phyloP scores from a whole-genome alignment of 2,329 filamentous ascomycete genomes.

The Xylariaceae sp. region DNA sequence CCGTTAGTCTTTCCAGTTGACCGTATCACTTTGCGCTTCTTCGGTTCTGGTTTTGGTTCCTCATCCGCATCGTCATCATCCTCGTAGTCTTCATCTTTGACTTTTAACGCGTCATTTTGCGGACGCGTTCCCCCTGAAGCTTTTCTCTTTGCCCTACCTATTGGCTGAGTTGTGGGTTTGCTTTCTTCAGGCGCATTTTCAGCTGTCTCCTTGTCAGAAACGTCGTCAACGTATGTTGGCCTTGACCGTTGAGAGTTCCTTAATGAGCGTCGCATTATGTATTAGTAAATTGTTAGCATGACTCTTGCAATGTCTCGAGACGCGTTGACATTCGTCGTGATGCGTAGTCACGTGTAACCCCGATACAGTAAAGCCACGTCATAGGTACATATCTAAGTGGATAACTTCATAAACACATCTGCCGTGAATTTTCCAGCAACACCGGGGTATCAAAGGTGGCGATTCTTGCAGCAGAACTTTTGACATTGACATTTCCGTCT shows the following conservation, averaged over 20 bases:
- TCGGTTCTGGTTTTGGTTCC: slow-evolving; percentile 14
- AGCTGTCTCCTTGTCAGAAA: neutral
- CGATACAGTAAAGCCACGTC: neutral
- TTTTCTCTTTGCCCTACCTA: neutral
- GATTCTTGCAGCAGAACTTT: no score
- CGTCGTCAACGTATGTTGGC: neutral
- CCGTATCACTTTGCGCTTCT: slow-evolving; percentile 22
- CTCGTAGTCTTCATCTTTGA: slow-evolving; percentile 19
- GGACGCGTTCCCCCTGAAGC: neutral
- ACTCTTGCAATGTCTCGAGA: neutral
- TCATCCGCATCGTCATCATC: no score
- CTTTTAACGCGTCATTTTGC: slow-evolving; percentile 17
- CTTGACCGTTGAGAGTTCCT: slow-evolving; percentile 17
- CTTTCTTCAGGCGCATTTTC: neutral
- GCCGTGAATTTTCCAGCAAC: no score
- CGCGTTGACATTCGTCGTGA: neutral
- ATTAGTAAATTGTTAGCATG: neutral
- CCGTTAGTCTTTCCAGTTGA: slow-evolving; percentile 8
- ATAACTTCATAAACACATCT: neutral
- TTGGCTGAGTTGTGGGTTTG: neutral
- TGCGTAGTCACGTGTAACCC: slow-evolving; percentile 16
- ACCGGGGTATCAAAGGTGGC: no score
- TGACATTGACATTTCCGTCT: no score
- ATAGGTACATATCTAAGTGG: neutral
- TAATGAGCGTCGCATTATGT: slow-evolving; percentile 28